These are phyloP conservation scores for Apostasia shenzhenica DNA, from an alignment of 106 monocot genomes.

Conservation along the genomic window DNA sequence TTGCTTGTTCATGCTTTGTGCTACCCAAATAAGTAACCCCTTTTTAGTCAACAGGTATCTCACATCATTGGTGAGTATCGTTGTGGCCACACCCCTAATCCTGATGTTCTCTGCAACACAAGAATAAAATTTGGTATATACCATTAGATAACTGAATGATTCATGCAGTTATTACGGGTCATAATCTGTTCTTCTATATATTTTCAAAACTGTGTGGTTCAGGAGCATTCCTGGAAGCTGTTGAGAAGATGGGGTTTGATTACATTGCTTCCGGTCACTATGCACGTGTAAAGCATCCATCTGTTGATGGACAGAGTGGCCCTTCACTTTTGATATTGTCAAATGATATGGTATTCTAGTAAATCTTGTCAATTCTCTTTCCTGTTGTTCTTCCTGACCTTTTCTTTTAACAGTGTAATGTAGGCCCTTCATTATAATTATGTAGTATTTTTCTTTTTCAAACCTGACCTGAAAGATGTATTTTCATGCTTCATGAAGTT, in stretches of 20 bases:
- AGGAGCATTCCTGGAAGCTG: slow-evolving; percentile 92
- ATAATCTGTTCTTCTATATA: not conserved
- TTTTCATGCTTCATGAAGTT: too few relatives aligned
- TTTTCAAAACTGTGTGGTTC: slow-evolving; percentile 3
- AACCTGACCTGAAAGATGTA: too few relatives aligned
- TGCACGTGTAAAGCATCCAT: slow-evolving; percentile 65
- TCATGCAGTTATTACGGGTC: not conserved
- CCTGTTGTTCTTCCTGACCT: too few relatives aligned
- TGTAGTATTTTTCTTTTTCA: too few relatives aligned
- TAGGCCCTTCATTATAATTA: not conserved
- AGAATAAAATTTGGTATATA: slow-evolving; percentile 94
- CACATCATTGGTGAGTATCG: slow-evolving; percentile 88
- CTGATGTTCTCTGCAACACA: slow-evolving; percentile 98
- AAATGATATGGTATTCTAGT: slow-evolving; percentile 60
- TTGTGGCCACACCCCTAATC: slow-evolving; percentile 94
- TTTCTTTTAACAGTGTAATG: not conserved
- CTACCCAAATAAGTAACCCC: not conserved
- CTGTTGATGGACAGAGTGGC: slow-evolving; percentile 14
- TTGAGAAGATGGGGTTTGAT: slow-evolving; percentile 78
- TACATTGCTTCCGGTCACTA: slow-evolving; percentile 97
- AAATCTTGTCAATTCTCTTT: not conserved
- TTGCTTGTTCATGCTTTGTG: not conserved
- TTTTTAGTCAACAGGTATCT: slow-evolving; percentile 48
- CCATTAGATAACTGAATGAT: not conserved
- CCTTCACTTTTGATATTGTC: slow-evolving; percentile 76